phyloP scores from a whole-genome alignment of 2,329 filamentous ascomycete genomes.

The Monosporascus sp. region DNA sequence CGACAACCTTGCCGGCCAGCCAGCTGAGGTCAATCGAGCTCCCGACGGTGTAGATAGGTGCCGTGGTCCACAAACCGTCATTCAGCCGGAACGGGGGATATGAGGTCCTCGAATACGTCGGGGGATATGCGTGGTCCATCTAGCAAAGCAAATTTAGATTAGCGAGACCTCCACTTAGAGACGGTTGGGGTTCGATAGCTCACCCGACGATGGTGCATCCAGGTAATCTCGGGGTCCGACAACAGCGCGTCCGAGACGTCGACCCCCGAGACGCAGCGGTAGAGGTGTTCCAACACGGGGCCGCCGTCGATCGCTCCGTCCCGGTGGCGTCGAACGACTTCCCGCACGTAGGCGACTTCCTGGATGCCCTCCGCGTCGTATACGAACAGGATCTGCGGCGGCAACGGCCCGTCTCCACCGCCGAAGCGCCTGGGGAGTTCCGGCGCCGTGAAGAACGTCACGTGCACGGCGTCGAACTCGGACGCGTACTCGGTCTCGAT shows the following conservation, averaged over 20 bases:
- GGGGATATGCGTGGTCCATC: constrained; percentile 18
- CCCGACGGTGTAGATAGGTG: constrained; percentile 14
- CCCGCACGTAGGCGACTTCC: constrained; percentile 10
- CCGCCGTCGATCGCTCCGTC: not conserved
- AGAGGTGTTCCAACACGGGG: constrained; percentile 9
- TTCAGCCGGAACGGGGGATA: constrained; percentile 15
- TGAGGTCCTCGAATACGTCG: constrained; percentile 4
- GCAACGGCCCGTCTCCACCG: not conserved
- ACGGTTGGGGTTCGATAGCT: not conserved
- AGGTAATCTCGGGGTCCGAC: constrained; percentile 9
- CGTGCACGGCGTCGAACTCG: constrained; percentile 7
- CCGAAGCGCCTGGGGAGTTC: constrained; percentile 1
- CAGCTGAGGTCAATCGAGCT: constrained; percentile 19
- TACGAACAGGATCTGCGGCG: constrained; percentile 8
- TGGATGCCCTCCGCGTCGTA: constrained; percentile 1
- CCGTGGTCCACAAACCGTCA: constrained; percentile 21
- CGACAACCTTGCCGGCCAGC: constrained; percentile 18
- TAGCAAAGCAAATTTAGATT: constrained; percentile 1
- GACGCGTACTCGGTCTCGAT: constrained; percentile 5
- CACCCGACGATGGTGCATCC: constrained; percentile 11
- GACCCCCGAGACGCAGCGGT: constrained; percentile 10
- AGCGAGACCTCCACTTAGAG: not conserved
- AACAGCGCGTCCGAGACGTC: constrained; percentile 4
- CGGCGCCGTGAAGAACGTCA: constrained; percentile 11
- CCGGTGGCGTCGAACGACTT: constrained; percentile 1